Evolutionary conservation across 140 eudicot species (phyloP), one percentile per base, ranked within the genome.

Genomic region (Artemisia princeps): DNA sequence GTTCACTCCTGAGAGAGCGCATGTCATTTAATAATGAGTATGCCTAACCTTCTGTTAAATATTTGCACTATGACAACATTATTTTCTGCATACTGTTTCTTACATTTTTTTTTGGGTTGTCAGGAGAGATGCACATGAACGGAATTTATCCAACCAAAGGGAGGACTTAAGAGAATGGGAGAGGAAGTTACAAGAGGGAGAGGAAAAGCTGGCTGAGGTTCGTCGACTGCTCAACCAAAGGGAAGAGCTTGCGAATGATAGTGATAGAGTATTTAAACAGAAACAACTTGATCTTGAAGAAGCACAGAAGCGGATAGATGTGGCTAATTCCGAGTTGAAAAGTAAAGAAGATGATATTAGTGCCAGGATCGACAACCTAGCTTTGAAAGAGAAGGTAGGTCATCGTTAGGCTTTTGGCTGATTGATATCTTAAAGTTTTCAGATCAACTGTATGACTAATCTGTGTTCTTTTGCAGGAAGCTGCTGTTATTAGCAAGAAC

Each of bases 121-220:
- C 72, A 89, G 96, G 83, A 86, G 84, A 77, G 95, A 88, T 55
- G 84, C 84, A n/a, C 90, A 80, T 57, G 94, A 87, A 24, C 51
- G 79, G 22, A 77, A 67, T 77, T 6, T 94, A 26, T 72, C 84
- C 53, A 84, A 81, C 56, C 99, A 94, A 73, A 78, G 86, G 74
- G 99, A 88, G 64, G 99, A 94, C 58, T 71, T 94, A 61, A 85
- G 87, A 45, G 99, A 88, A 67, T 89, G 99, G 99, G 99, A 94
- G 77, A 79, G 59, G 26, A 94, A 86, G 72, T 79, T 94, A 60
- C 86, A 86, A 53, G 97, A 84, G 79, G 88, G 86, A 56, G 99
- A 89, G 77, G 96, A 94, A 76, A 82, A 94, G 68, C 69, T 94
- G 69, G 91, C 90, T 61, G 99, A 94, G 71, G 74, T 82, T 56